Conservation (phyloP, 2,329 filamentous ascomycete genomes). For the Cladosporium phlei region DNA sequence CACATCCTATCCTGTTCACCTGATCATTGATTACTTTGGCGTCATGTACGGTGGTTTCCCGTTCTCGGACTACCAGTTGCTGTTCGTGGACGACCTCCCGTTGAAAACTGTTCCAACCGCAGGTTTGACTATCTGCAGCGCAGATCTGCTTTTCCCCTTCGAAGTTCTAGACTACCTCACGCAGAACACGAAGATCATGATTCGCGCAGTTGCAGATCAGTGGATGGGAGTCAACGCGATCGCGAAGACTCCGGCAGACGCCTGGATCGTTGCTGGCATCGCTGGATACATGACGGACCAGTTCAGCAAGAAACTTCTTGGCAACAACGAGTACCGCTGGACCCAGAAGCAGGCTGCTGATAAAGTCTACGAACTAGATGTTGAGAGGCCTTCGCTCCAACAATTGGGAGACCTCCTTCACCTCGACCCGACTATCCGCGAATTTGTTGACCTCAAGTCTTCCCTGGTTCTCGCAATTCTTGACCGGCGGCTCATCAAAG, state of each 20-base stretch:
- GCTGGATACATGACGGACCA: constrained; percentile 93
- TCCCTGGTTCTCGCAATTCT: constrained; percentile 89
- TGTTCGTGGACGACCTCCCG: constrained; percentile 86
- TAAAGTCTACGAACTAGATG: constrained; percentile 72
- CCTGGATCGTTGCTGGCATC: constrained; percentile 84
- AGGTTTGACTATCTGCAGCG: constrained; percentile 83
- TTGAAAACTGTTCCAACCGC: constrained; percentile 72
- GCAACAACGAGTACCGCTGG: constrained; percentile 91
- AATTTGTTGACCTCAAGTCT: constrained; percentile 88
- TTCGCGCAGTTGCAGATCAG: constrained; percentile 81
- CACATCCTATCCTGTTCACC: constrained; percentile 78
- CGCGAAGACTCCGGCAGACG: constrained; percentile 71
- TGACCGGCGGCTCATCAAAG: constrained; percentile 84
- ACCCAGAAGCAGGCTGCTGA: constrained; percentile 83
- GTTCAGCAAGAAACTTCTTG: constrained; percentile 84
- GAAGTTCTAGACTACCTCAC: constrained; percentile 82
- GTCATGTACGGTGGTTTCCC: constrained; percentile 86
- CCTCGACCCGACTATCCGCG: constrained; percentile 76
- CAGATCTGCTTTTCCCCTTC: constrained; percentile 74
- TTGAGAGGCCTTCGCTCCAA: constrained; percentile 74
- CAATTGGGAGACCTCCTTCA: constrained; percentile 73
- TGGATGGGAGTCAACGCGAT: constrained; percentile 94
- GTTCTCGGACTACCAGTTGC: constrained; percentile 85
- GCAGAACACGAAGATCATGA: constrained; percentile 71
- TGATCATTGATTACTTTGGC: constrained; percentile 85